Evolutionary conservation across 441 rosid species (phyloP).

Genomic region (Monsonia emarginata): DNA sequence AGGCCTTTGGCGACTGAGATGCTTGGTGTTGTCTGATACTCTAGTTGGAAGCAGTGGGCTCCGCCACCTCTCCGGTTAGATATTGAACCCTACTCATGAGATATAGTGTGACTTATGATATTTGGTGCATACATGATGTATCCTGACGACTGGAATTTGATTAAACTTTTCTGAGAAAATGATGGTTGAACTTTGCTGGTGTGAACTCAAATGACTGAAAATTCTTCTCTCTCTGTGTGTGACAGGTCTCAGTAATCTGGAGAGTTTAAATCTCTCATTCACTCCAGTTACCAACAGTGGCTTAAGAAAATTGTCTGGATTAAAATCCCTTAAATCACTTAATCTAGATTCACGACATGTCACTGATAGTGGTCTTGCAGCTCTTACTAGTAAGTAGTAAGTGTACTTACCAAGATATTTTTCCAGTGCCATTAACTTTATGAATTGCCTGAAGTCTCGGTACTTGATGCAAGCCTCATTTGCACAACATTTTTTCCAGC

Average conservation of each 20-base stretch:
- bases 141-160: too few species aligned
- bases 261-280: slow-evolving; percentile 78
- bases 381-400: slow-evolving; percentile 66
- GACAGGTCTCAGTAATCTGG: slow-evolving; percentile 55
- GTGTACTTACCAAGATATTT: too few species aligned
- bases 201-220: too few species aligned
- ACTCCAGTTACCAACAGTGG: slow-evolving; percentile 60
- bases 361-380: slow-evolving; percentile 79
- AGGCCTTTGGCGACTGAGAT: slow-evolving; percentile 59
- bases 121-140: too few species aligned
- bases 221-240: too few species aligned
- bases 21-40: slow-evolving; percentile 84
- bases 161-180: too few species aligned
- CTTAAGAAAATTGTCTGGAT: slow-evolving; percentile 55
- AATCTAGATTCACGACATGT: slow-evolving; percentile 72
- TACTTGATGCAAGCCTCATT: too few species aligned
- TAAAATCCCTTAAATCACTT: slow-evolving; percentile 67
- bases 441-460: neutral
- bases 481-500: slow-evolving; percentile 28
- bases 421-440: too few species aligned
- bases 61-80: slow-evolving; percentile 68
- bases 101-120: too few species aligned
- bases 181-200: too few species aligned
- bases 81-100: slow-evolving; percentile 5
- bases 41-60: slow-evolving; percentile 73